These are phyloP conservation scores for Sporothrix sp. DNA, from an alignment of 2,329 filamentous ascomycete genomes.

Conservation along the genomic window DNA sequence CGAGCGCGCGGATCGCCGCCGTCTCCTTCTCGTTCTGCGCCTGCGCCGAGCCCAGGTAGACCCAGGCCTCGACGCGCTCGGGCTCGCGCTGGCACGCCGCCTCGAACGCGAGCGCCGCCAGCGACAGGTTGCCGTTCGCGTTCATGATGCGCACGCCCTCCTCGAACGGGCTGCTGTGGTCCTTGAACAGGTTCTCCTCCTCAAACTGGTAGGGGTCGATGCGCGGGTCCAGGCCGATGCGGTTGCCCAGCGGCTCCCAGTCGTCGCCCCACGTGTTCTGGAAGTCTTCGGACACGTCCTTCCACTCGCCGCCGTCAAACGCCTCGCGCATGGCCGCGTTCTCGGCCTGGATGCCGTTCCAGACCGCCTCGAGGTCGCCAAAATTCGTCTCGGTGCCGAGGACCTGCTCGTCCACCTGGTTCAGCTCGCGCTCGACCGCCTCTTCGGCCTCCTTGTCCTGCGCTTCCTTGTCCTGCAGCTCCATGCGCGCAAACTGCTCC, in stretches of 20 bases:
- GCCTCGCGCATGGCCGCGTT: slow-evolving; percentile 60
- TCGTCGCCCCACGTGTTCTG: slow-evolving; percentile 40
- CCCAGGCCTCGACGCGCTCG: slow-evolving; percentile 85
- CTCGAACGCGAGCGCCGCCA: slow-evolving; percentile 91
- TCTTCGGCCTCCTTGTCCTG: slow-evolving; percentile 53
- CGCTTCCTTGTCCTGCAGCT: slow-evolving; percentile 49
- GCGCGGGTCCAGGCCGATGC: slow-evolving; percentile 59
- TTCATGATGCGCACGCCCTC: slow-evolving; percentile 90
- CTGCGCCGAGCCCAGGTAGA: slow-evolving; percentile 80
- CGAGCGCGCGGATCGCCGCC: slow-evolving; percentile 85
- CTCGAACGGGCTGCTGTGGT: slow-evolving; percentile 75
- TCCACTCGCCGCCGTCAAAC: slow-evolving; percentile 58
- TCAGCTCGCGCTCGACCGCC: slow-evolving; percentile 75
- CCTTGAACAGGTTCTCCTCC: slow-evolving; percentile 80
- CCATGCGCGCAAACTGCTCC: slow-evolving; percentile 86
- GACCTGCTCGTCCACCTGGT: slow-evolving; percentile 64
- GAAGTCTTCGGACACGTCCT: slow-evolving; percentile 15
- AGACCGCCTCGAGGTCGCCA: slow-evolving; percentile 84
- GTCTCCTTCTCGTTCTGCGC: slow-evolving; percentile 98
- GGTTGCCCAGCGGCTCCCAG: slow-evolving; percentile 54
- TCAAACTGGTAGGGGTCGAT: slow-evolving; percentile 92
- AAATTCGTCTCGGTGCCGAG: slow-evolving; percentile 63
- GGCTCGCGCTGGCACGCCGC: slow-evolving; percentile 86
- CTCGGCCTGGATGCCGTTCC: slow-evolving; percentile 73
- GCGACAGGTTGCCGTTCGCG: slow-evolving; percentile 84